These are phyloP conservation scores for Hypericum androsaemum DNA, from an alignment of 345 rosid species.

Conservation along the genomic window DNA sequence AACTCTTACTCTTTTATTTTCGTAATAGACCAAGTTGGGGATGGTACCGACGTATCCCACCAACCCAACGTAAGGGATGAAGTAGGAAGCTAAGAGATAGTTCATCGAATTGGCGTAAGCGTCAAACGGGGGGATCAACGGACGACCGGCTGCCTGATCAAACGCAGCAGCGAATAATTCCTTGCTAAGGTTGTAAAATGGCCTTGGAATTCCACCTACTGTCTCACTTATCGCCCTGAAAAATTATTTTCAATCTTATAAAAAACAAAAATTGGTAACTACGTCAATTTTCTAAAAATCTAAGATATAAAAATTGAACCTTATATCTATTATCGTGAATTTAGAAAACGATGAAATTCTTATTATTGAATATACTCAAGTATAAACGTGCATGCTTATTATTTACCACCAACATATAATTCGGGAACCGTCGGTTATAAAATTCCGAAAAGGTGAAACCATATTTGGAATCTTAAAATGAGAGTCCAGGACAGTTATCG, in stretches of 20 bases:
- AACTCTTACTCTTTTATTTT: conserved; percentile 35
- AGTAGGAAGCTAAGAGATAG: conserved; percentile 47
- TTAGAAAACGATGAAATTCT: too few species aligned
- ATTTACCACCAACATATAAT: too few species aligned
- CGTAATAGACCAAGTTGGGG: conserved; percentile 34
- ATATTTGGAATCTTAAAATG: too few species aligned
- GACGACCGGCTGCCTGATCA: conserved; percentile 39
- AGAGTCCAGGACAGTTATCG: too few species aligned
- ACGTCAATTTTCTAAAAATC: too few species aligned
- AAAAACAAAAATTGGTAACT: background rate
- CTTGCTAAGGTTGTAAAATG: conserved; percentile 37
- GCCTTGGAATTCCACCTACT: conserved; percentile 51
- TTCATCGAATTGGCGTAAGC: conserved; percentile 44
- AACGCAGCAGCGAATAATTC: conserved; percentile 34
- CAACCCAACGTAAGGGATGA: conserved; percentile 63
- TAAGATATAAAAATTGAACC: too few species aligned
- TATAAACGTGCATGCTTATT: too few species aligned
- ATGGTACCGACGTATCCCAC: conserved; percentile 55
- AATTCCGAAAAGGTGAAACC: too few species aligned
- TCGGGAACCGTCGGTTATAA: too few species aligned
- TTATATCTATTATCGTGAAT: too few species aligned
- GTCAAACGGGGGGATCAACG: conserved; percentile 46
- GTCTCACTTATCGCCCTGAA: conserved; percentile 43
- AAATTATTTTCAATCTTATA: background rate
- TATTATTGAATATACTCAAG: too few species aligned